These are phyloP conservation scores for Hysterium pulicare DNA, from an alignment of 2,329 filamentous ascomycete species.

Conservation along the genomic window DNA sequence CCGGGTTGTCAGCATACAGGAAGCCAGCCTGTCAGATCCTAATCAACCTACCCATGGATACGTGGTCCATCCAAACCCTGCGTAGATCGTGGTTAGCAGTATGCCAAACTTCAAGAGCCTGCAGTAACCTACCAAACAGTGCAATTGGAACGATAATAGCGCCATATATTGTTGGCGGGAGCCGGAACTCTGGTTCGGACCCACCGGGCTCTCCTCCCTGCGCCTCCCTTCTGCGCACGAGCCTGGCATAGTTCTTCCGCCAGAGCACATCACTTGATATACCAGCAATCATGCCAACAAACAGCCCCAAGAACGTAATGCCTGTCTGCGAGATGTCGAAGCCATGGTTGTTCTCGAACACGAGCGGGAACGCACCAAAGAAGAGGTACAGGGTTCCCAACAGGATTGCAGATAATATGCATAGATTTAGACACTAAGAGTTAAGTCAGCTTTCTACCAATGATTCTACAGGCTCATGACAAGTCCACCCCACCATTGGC, in stretches of 20 bases:
- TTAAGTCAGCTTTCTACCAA: conserved; percentile 24
- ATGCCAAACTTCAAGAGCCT: conserved; percentile 18
- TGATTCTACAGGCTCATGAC: conserved; percentile 1
- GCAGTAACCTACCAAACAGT: conserved; percentile 63
- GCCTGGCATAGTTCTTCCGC: conserved; percentile 56
- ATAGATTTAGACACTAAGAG: conserved; percentile 64
- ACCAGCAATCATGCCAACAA: conserved; percentile 65
- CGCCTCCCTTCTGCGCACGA: conserved; percentile 54
- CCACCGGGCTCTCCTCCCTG: conserved; percentile 53
- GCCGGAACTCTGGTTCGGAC: conserved; percentile 81
- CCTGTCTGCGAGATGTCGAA: conserved; percentile 78
- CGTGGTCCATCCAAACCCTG: conserved; percentile 78
- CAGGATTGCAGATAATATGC: conserved; percentile 78
- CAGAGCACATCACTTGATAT: conserved; percentile 64
- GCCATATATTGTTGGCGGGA: conserved; percentile 67
- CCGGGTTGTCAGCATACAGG: conserved; percentile 44
- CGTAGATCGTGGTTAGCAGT: conserved; percentile 25
- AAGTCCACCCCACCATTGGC: conserved; percentile 59
- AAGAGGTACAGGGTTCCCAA: conserved; percentile 86
- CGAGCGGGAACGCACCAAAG: conserved; percentile 80
- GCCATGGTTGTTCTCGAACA: conserved; percentile 70
- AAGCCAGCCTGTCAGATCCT: conserved; percentile 54
- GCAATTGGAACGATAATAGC: conserved; percentile 73
- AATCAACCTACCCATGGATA: conserved; percentile 69
- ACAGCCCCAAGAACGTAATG: conserved; percentile 67